phyloP scores from a whole-genome alignment of 2,329 filamentous ascomycete species.

The Escovopsis sp. region DNA sequence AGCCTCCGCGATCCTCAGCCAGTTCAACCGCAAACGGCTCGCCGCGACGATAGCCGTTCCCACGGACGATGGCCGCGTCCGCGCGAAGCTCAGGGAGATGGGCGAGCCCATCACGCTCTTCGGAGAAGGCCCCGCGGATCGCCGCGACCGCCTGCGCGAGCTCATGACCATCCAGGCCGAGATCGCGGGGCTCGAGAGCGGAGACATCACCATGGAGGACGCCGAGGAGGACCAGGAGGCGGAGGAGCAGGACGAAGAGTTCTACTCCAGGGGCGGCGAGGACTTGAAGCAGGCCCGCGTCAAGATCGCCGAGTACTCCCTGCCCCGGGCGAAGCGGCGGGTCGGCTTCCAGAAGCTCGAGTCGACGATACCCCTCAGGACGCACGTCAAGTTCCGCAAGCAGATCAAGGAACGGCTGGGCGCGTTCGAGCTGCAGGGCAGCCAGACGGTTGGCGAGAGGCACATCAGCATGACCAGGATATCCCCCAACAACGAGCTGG shows the following conservation, averaged over 20 bases:
- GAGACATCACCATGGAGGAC: conserved; percentile 49
- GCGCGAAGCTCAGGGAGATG: conserved; percentile 64
- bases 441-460: conserved; percentile 80
- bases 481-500: conserved; percentile 65
- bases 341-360: conserved; percentile 67
- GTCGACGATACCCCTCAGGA: conserved; percentile 68
- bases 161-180: conserved; percentile 62
- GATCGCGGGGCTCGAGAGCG: conserved; percentile 38
- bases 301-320: conserved; percentile 67
- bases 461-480: conserved; percentile 87
- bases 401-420: conserved; percentile 69
- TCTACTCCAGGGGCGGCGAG: conserved; percentile 73
- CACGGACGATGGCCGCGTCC: conserved; percentile 81
- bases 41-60: conserved; percentile 83
- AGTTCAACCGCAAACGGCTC: conserved; percentile 82
- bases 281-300: conserved; percentile 62
- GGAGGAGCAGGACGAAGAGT: conserved; percentile 76
- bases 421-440: conserved; percentile 81
- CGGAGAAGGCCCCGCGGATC: conserved; percentile 73
- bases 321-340: conserved; percentile 67
- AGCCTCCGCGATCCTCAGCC: conserved; percentile 69
- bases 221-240: conserved; percentile 44
- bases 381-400: conserved; percentile 86
- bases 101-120: conserved; percentile 93
- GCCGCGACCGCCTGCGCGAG: conserved; percentile 74